A percentile compares a stretch with the other conserved stretches of the same genome.
Evolutionary conservation across 2,329 filamentous ascomycete species (phyloP).

Genomic region (Diaporthe sp.): DNA sequence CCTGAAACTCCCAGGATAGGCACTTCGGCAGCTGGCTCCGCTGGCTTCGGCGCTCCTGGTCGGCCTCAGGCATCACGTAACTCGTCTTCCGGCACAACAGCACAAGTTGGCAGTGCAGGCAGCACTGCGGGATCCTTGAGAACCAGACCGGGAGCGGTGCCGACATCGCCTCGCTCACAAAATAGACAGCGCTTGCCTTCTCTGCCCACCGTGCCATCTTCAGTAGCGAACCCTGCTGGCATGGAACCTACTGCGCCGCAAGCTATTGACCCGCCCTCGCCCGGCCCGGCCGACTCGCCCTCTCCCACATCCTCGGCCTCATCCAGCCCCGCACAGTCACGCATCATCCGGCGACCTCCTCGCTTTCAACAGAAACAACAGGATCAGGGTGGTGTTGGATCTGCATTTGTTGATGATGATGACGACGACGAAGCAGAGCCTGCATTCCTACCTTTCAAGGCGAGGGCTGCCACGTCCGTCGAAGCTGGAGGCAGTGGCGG

Average conservation of each 20-base stretch:
- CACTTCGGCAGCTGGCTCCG: conserved; percentile 42
- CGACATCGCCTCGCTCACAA: conserved; percentile 48
- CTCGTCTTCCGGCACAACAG: conserved; percentile 61
- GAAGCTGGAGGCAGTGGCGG: conserved; percentile 43
- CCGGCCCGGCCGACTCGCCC: conserved; percentile 58
- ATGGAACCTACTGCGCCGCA: conserved; percentile 44
- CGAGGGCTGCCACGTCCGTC: conserved; percentile 43
- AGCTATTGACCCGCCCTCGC: conserved; percentile 55
- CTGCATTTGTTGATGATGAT: conserved; percentile 36
- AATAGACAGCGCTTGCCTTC: conserved; percentile 60
- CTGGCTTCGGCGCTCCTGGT: conserved; percentile 44
- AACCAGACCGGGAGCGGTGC: conserved; percentile 47
- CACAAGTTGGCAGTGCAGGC: conserved; percentile 43
- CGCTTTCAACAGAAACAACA: conserved; percentile 55
- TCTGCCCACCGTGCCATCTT: conserved; percentile 54
- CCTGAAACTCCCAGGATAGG: conserved; percentile 60
- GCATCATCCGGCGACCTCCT: conserved; percentile 72
- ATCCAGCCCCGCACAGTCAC: conserved; percentile 67
- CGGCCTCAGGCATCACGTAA: conserved; percentile 64
- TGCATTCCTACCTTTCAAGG: conserved; percentile 66
- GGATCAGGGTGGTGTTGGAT: conserved; percentile 45
- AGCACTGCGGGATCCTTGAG: conserved; percentile 34
- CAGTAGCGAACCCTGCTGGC: conserved; percentile 44
- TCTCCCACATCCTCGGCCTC: conserved; percentile 52
- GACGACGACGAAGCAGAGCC: conserved; percentile 69